Evolutionary conservation across 202 grass and related monocot species (phyloP).

Genomic region (Miscanthus sacchariflorus): DNA sequence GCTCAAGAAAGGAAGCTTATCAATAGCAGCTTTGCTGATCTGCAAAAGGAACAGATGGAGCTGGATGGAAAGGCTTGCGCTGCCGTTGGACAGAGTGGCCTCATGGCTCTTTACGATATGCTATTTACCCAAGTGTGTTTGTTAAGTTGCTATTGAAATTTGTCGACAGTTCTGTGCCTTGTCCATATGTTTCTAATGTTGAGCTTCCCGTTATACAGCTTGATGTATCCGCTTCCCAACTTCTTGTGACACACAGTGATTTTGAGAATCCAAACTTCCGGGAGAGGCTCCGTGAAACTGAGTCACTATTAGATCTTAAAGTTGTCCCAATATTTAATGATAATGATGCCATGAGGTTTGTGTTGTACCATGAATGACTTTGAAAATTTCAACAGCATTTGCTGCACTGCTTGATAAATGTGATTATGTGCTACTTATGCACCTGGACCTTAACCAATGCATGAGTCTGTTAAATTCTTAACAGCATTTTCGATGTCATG

Average conservation of each 20-base stretch:
- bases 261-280: slow-evolving; percentile 89
- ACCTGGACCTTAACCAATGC: slow-evolving; percentile 7
- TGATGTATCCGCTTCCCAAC: slow-evolving; percentile 91
- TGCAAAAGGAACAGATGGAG: slow-evolving; percentile 87
- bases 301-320: slow-evolving; percentile 72
- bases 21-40: slow-evolving; percentile 98
- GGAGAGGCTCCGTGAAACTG: slow-evolving; percentile 70
- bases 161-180: not conserved
- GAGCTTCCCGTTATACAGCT: slow-evolving; percentile 62
- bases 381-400: not conserved
- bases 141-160: slow-evolving; percentile 37
- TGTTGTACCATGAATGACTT: slow-evolving; percentile 22
- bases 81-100: slow-evolving; percentile 90
- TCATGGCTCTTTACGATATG: slow-evolving; percentile 94
- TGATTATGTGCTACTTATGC: not conserved
- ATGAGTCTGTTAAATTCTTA: not conserved
- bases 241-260: slow-evolving; percentile 96
- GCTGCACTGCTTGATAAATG: not conserved
- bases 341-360: slow-evolving; percentile 94
- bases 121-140: slow-evolving; percentile 87
- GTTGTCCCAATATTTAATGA: slow-evolving; percentile 98
- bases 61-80: slow-evolving; percentile 94
- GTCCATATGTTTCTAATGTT: slow-evolving; percentile 34
- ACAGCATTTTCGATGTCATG: slow-evolving; percentile 19
- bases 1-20: slow-evolving; percentile 81